Conservation (phyloP, 495 filamentous ascomycete species). For the Halenospora varia region DNA sequence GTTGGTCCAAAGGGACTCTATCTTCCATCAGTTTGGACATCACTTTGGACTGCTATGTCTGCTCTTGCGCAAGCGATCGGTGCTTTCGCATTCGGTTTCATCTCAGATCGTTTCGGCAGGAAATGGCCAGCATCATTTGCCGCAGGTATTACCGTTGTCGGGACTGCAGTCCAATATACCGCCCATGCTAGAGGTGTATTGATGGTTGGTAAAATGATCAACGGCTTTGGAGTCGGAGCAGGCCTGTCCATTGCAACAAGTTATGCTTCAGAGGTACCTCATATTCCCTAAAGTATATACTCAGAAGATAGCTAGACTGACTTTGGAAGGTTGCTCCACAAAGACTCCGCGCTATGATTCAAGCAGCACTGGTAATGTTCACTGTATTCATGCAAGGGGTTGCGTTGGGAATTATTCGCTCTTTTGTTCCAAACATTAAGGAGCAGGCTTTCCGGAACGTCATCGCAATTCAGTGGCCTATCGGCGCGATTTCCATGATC, state of each 20-base stretch:
- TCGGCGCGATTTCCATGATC: constrained; percentile 15
- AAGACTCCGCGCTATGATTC: constrained; percentile 9
- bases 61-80: constrained; percentile 19
- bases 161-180: background rate
- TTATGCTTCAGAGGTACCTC: constrained; percentile 20
- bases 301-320: background rate
- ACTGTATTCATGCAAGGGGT: constrained; percentile 21
- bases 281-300: background rate
- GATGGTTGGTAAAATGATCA: constrained; percentile 23
- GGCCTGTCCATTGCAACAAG: constrained; percentile 17
- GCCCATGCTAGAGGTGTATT: constrained; percentile 12
- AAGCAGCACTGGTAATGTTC: constrained; percentile 20
- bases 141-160: background rate
- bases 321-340: background rate
- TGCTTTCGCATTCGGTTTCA: constrained; percentile 12
- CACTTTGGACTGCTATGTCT: constrained; percentile 24
- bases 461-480: constrained; percentile 21
- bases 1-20: constrained; percentile 14
- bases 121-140: constrained; percentile 5
- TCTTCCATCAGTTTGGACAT: constrained; percentile 22
- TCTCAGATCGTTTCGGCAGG: constrained; percentile 19
- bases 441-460: constrained; percentile 17
- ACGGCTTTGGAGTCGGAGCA: constrained; percentile 8
- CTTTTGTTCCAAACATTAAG: constrained; percentile 16
- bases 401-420: constrained; percentile 20